Conservation (phyloP, 306 rosid genomes). For the Cicer cuneatum region DNA sequence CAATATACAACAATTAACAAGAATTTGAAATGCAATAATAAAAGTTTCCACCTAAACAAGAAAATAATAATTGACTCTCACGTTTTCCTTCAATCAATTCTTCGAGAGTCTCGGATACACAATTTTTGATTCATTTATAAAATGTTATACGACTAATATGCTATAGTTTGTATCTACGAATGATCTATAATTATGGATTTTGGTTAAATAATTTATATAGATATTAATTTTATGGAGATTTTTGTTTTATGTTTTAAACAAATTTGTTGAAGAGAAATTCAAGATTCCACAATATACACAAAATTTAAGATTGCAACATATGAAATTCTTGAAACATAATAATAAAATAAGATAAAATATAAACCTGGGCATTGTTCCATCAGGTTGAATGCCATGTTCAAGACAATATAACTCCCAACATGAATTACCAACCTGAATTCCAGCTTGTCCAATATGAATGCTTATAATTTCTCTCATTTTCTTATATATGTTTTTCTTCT, state of each 20-base stretch:
- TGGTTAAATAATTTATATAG: background rate
- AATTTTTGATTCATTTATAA: background rate
- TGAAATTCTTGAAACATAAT: background rate
- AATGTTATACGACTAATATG: background rate
- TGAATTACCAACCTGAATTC: conserved; percentile 81
- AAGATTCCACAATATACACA: background rate
- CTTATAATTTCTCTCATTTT: conserved; percentile 75
- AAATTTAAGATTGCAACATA: conserved; percentile 1
- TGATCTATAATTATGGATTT: background rate
- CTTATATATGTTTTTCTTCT: background rate
- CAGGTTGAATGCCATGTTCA: conserved; percentile 76
- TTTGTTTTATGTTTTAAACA: background rate
- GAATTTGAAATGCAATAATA: background rate
- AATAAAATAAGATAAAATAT: background rate
- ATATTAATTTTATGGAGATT: background rate
- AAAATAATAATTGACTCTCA: background rate
- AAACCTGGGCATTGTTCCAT: conserved; percentile 78
- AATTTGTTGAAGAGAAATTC: background rate
- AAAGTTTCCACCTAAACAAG: background rate
- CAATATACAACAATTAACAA: background rate
- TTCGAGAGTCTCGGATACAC: background rate
- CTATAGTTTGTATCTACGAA: background rate
- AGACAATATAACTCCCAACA: conserved; percentile 87
- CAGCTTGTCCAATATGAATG: conserved; percentile 82
- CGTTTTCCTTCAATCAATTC: background rate